Evolutionary conservation across 805 yeast species (phyloP).

Genomic region (Metschnikowia lunata): DNA sequence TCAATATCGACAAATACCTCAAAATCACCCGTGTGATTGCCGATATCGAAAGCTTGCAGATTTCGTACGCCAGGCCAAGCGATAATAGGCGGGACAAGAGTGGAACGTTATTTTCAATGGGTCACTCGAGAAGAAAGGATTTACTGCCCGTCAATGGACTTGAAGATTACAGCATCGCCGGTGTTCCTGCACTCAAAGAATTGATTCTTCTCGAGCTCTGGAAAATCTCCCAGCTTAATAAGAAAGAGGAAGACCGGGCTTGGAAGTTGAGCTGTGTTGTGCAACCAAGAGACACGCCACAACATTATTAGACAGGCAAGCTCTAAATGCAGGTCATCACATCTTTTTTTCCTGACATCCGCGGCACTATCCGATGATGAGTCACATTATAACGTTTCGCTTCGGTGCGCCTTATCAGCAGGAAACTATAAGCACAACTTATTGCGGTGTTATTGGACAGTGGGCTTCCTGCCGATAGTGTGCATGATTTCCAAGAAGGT

Average conservation of each 20-base stretch:
- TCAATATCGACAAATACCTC: slow-evolving; percentile 71
- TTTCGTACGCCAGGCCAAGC: slow-evolving; percentile 42
- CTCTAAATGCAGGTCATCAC: too few species aligned
- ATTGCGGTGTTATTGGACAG: slow-evolving; percentile 10
- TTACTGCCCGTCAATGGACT: slow-evolving; percentile 8
- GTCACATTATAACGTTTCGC: slow-evolving; percentile 3
- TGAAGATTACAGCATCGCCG: slow-evolving; percentile 38
- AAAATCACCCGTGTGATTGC: slow-evolving; percentile 63
- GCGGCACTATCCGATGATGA: slow-evolving; percentile 8
- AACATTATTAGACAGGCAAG: too few species aligned
- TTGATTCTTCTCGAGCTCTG: slow-evolving; percentile 63
- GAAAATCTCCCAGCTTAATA: slow-evolving; percentile 60
- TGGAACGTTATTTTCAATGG: slow-evolving; percentile 21
- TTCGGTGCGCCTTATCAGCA: slow-evolving; percentile 13
- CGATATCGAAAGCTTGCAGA: slow-evolving; percentile 65
- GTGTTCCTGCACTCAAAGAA: slow-evolving; percentile 48
- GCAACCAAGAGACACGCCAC: slow-evolving; percentile 44
- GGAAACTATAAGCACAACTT: slow-evolving; percentile 12
- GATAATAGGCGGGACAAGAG: slow-evolving; percentile 15
- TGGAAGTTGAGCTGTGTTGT: slow-evolving; percentile 67
- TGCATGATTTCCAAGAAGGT: background rate
- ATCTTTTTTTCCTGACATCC: too few species aligned
- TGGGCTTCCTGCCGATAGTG: slow-evolving; percentile 5
- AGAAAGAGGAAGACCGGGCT: slow-evolving; percentile 60
- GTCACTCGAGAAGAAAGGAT: slow-evolving; percentile 10